A percentile compares a stretch with the other conserved stretches of the same genome.
Evolutionary conservation across 495 filamentous ascomycete species (phyloP).

Genomic region (Oidiodendron maius): DNA sequence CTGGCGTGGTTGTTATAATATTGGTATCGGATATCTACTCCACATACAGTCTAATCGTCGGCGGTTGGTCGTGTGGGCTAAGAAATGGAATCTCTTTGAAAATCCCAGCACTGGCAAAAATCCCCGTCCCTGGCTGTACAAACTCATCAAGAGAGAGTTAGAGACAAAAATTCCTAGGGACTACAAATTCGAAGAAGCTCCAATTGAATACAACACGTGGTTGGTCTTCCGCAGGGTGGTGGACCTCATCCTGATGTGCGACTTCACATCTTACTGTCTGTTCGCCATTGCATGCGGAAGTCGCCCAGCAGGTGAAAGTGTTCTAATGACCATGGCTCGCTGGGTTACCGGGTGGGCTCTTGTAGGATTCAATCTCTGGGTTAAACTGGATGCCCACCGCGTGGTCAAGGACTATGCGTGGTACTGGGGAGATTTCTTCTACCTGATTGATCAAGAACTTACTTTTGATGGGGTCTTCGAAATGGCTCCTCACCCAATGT

Average conservation of each 20-base stretch:
- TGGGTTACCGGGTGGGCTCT: slow-evolving; percentile 77
- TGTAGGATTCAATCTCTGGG: slow-evolving; percentile 97
- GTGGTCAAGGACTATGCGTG: slow-evolving; percentile 99
- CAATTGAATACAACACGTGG: slow-evolving; percentile 99
- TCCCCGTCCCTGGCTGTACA: slow-evolving; percentile 73
- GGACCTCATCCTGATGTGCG: slow-evolving; percentile 95
- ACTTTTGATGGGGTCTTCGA: slow-evolving; percentile 99
- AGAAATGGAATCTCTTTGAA: slow-evolving; percentile 78
- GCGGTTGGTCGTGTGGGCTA: slow-evolving; percentile 81
- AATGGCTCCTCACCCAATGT: slow-evolving; percentile 99
- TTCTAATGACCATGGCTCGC: slow-evolving; percentile 61
- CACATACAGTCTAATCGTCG: slow-evolving; percentile 85
- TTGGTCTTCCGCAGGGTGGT: slow-evolving; percentile 91
- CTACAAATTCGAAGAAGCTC: slow-evolving; percentile 88
- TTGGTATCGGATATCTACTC: slow-evolving; percentile 86
- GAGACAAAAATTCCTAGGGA: slow-evolving; percentile 91
- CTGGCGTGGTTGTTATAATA: slow-evolving; percentile 90
- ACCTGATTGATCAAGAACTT: slow-evolving; percentile 93
- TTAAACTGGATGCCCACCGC: slow-evolving; percentile 93
- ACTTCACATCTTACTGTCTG: slow-evolving; percentile 92
- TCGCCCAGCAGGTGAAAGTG: slow-evolving; percentile 63
- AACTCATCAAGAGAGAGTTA: slow-evolving; percentile 77
- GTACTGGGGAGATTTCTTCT: slow-evolving; percentile 99
- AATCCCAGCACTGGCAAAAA: slow-evolving; percentile 73
- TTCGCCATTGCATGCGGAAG: slow-evolving; percentile 88